These are phyloP conservation scores for Torrubiella hemipterigena DNA, from an alignment of 2,329 filamentous ascomycete species.

Conservation along the genomic window DNA sequence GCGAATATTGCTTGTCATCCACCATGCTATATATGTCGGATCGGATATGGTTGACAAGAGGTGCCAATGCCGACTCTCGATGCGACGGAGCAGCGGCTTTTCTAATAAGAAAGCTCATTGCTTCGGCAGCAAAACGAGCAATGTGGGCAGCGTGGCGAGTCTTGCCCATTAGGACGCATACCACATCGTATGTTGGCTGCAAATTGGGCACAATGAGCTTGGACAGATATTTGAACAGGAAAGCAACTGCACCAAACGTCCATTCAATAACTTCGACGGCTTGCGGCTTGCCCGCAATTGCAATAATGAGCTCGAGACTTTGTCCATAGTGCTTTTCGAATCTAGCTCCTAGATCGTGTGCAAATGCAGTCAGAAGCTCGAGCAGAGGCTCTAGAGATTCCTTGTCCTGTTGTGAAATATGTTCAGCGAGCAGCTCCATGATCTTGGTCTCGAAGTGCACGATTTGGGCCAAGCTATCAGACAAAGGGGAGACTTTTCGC, in stretches of 20 bases:
- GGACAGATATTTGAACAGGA: constrained; percentile 94
- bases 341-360: constrained; percentile 76
- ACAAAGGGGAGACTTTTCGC: constrained; percentile 61
- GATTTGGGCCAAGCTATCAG: constrained; percentile 84
- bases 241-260: constrained; percentile 89
- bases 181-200: constrained; percentile 69
- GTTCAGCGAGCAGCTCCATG: constrained; percentile 61
- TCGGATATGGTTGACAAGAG: constrained; percentile 61
- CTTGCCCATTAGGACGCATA: constrained; percentile 76
- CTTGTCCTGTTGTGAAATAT: constrained; percentile 67
- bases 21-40: constrained; percentile 48
- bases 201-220: constrained; percentile 77
- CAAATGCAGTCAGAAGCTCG: constrained; percentile 81
- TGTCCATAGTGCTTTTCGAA: constrained; percentile 83
- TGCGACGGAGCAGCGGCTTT: constrained; percentile 73
- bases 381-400: constrained; percentile 77
- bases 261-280: constrained; percentile 91
- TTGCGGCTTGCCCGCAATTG: constrained; percentile 64
- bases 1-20: constrained; percentile 44
- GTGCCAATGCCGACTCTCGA: constrained; percentile 58
- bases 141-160: constrained; percentile 75
- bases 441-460: constrained; percentile 83
- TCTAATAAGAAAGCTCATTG: constrained; percentile 83
- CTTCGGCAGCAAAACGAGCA: constrained; percentile 84
- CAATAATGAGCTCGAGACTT: constrained; percentile 62